Base-by-base conservation (phyloP, 192 early-diverging fungal species). In the Rhizoclosmatium sp. region DNA sequence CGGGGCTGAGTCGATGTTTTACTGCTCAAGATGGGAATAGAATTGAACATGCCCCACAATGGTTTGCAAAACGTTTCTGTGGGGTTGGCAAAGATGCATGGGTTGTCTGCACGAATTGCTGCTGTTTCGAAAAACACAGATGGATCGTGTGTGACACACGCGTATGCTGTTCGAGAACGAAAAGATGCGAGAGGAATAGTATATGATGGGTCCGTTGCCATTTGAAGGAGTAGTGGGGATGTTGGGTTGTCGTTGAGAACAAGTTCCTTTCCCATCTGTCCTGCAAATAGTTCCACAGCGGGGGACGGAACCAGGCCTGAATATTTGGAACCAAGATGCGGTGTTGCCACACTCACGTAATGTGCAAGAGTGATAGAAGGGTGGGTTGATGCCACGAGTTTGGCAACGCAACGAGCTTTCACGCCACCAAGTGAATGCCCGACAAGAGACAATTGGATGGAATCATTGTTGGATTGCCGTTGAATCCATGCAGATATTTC, bases 291-390 rank as follows among this genome's bases (percentile, higher is more conserved):
- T 7, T 4, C 4, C n/a, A 49, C 59, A 14, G 44, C 5, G 5
- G 19, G 10, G 1, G 72, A 23, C n/a, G 70, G 70, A 4, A 45
- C 12, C 10, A n/a, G 5, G 0, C 51, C 21, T 5, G 10, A 3
- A 40, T 21, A 74, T 45, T 10, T 47, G n/a, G 72, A 59, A 2
- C 72, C 72, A 5, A 74, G 72, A 48, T 75, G 72, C 45, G 72
- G 72, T 3, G 72, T 75, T 45, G 72, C 72, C 16, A 75, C 47
- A 42, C 41, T 49, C 31, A 75, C 39, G 59, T 21, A 75, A 59
- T 75, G 72, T 2, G 14, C 12, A 14, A 12, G 21, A 2, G 10
- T 21, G 12, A 49, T 31, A 10, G n/a, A 16, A 3, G 47, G 49
- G 31, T 31, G 31, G 31, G 31, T 31, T 31, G 31, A 31, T 10